phyloP scores from a whole-genome alignment of 2,329 filamentous ascomycete genomes.

The Pleomassaria siparia region DNA sequence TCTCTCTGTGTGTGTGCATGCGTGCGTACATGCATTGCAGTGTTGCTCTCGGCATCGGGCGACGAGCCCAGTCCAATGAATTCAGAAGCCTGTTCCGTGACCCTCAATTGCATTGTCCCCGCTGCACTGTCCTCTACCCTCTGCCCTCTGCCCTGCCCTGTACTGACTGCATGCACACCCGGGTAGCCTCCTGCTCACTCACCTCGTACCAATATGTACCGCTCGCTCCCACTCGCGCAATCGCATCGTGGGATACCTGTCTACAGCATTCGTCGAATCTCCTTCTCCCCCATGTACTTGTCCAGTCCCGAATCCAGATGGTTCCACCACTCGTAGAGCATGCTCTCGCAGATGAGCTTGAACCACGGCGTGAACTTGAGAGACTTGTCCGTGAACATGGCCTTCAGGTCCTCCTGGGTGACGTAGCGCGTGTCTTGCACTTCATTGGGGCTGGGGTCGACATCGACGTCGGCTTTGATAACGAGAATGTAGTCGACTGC shows the following conservation, averaged over 20 bases:
- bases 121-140: too few species aligned
- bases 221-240: neutral
- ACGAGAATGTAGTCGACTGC: constrained; percentile 98
- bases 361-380: constrained; percentile 98
- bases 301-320: constrained; percentile 79
- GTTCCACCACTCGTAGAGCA: constrained; percentile 98
- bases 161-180: constrained; percentile 9
- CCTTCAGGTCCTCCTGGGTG: constrained; percentile 75
- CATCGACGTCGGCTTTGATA: constrained; percentile 82
- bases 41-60: constrained; percentile 20
- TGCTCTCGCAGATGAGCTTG: constrained; percentile 95
- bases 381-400: constrained; percentile 77
- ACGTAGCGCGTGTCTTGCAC: constrained; percentile 85
- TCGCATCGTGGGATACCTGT: neutral
- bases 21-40: constrained; percentile 18
- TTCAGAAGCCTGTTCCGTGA: constrained; percentile 10
- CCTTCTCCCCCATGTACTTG: constrained; percentile 80
- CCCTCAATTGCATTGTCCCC: constrained; percentile 8
- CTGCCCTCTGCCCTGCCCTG: too few species aligned
- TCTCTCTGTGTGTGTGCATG: neutral
- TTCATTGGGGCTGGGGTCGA: constrained; percentile 83
- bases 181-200: neutral
- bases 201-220: neutral
- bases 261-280: constrained; percentile 80
- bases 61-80: constrained; percentile 14